Conservation (phyloP, 306 rosid species). For the Oemleria cerasiformis region DNA sequence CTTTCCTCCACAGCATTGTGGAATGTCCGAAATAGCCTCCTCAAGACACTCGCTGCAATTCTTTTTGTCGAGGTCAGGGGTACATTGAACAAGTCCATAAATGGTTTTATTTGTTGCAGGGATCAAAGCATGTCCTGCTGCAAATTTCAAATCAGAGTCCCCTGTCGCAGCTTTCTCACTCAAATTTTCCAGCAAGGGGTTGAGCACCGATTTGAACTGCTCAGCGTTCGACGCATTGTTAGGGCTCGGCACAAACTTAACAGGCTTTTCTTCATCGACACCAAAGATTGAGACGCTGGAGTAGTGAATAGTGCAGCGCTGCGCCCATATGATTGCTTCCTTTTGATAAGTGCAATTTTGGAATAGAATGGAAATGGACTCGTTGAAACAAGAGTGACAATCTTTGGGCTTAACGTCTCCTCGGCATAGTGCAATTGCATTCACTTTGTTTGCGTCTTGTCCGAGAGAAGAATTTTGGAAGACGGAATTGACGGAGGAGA, state of each 20-base stretch:
- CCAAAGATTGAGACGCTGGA: slow-evolving; percentile 14
- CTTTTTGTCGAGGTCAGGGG: slow-evolving; percentile 19
- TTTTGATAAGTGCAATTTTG: background rate
- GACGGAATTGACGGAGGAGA: background rate
- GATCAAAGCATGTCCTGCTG: slow-evolving; percentile 8
- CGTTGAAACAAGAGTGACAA: background rate
- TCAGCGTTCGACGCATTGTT: background rate
- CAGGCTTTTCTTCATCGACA: background rate
- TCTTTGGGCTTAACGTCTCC: slow-evolving; percentile 2
- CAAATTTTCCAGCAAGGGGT: slow-evolving; percentile 1
- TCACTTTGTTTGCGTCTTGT: background rate
- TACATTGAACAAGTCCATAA: slow-evolving; percentile 20
- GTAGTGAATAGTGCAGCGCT: background rate
- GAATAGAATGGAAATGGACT: background rate
- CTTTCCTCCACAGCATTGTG: background rate
- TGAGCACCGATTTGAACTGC: background rate
- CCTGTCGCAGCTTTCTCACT: slow-evolving; percentile 7
- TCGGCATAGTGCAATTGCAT: slow-evolving; percentile 8
- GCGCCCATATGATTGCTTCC: slow-evolving; percentile 8
- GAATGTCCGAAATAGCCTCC: background rate
- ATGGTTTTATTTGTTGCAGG: slow-evolving; percentile 10
- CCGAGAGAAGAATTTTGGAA: background rate
- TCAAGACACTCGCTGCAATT: background rate
- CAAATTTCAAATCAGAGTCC: slow-evolving; percentile 1
- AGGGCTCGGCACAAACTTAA: background rate